These are phyloP conservation scores for Coniochaeta sp. DNA, from an alignment of 2,329 filamentous ascomycete genomes.

Conservation along the genomic window DNA sequence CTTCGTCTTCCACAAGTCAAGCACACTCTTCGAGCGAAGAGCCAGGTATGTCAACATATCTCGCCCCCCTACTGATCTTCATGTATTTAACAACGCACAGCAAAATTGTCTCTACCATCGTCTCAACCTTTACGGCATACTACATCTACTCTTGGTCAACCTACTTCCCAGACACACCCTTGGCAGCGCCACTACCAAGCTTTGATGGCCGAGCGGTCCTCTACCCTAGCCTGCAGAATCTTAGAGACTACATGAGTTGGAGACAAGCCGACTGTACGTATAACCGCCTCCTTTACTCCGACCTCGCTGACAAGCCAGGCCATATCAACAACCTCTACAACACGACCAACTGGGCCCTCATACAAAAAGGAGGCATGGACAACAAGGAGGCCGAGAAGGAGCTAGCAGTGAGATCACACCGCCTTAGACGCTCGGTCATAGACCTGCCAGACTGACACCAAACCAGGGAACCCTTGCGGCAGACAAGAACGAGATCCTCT, in stretches of 20 bases:
- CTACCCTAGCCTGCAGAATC: conserved; percentile 75
- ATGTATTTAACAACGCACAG: conserved; percentile 32
- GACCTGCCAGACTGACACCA: not conserved
- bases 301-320: conserved; percentile 38
- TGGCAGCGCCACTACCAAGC: conserved; percentile 71
- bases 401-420: conserved; percentile 53
- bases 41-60: conserved; percentile 47
- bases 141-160: conserved; percentile 77
- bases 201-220: conserved; percentile 90
- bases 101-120: conserved; percentile 85
- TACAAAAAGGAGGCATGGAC: conserved; percentile 69
- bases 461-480: conserved; percentile 68
- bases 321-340: conserved; percentile 99
- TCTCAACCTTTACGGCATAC: conserved; percentile 88
- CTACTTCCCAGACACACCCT: conserved; percentile 64
- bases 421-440: not conserved
- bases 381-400: conserved; percentile 73
- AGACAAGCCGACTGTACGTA: conserved; percentile 85
- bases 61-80: not conserved
- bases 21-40: conserved; percentile 77
- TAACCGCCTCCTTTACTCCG: not conserved
- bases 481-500: conserved; percentile 96
- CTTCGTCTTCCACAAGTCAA: conserved; percentile 82
- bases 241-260: conserved; percentile 96
- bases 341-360: conserved; percentile 89